Conservation (phyloP, 2,329 filamentous ascomycete genomes). For the Colletotrichum siamense region DNA sequence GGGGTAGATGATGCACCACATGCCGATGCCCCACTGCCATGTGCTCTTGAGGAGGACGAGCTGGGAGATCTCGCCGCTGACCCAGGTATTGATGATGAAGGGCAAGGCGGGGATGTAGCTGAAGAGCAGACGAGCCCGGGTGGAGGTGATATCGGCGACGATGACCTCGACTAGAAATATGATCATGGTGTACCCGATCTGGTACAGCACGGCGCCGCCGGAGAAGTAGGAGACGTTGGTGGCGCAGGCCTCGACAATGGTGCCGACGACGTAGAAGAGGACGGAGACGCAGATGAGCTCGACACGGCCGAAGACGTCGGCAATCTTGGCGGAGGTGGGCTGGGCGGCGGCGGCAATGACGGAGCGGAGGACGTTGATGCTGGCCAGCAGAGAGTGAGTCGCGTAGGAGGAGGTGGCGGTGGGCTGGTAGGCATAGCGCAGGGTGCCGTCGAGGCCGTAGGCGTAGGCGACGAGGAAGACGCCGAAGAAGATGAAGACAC, state of each 20-base stretch:
- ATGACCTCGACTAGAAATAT: constrained; percentile 69
- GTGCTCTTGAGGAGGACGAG: constrained; percentile 52
- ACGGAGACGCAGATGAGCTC: constrained; percentile 63
- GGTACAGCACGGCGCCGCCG: constrained; percentile 65
- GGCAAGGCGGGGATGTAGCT: constrained; percentile 66
- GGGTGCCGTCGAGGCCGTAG: constrained; percentile 65
- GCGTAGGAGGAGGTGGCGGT: constrained; percentile 55
- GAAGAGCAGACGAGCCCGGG: constrained; percentile 67
- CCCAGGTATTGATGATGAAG: constrained; percentile 70
- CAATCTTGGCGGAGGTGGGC: constrained; percentile 63
- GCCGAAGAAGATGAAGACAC: constrained; percentile 62
- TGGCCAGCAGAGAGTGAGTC: constrained; percentile 60
- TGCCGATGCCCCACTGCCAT: constrained; percentile 70
- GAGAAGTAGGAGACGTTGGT: constrained; percentile 55
- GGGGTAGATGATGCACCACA: constrained; percentile 69
- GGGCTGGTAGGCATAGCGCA: constrained; percentile 62
- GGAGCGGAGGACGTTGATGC: constrained; percentile 61
- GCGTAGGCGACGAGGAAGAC: constrained; percentile 69
- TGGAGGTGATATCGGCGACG: constrained; percentile 68
- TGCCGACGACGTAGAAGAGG: constrained; percentile 65
- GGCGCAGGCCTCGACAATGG: constrained; percentile 61
- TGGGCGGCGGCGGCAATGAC: constrained; percentile 66
- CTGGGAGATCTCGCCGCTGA: constrained; percentile 60
- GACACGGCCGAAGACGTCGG: constrained; percentile 68
- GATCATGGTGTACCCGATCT: constrained; percentile 68